phyloP scores from a whole-genome alignment of 148 eudicot species.

The Rhododendron griersonianum region DNA sequence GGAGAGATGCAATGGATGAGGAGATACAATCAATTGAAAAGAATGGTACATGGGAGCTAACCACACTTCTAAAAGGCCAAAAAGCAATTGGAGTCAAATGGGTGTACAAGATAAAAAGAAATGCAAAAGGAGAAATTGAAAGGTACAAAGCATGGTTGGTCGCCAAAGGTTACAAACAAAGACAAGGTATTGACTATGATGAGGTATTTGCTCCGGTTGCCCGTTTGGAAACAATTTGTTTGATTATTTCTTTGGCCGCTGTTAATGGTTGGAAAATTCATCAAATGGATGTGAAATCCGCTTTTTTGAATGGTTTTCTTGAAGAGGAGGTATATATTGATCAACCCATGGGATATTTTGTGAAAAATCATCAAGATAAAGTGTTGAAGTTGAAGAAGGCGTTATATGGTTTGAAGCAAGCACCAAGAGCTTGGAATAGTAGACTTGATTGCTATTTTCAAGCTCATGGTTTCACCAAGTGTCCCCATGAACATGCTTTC shows the following conservation, averaged over 20 bases:
- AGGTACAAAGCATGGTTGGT: not conserved
- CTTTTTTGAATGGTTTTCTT: not conserved
- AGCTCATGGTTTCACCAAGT: not conserved
- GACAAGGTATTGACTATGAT: no score
- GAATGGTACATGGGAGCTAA: not conserved
- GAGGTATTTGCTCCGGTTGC: no score
- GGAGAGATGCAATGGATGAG: not conserved
- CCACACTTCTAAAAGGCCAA: not conserved
- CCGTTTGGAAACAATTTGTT: no score
- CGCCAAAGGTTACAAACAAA: no score
- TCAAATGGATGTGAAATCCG: no score
- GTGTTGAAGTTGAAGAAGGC: slow-evolving; percentile 2
- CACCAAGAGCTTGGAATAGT: not conserved
- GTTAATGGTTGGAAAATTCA: no score
- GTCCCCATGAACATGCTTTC: not conserved
- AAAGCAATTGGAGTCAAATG: not conserved
- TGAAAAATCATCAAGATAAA: slow-evolving; percentile 1
- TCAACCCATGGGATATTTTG: not conserved
- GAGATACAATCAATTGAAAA: not conserved
- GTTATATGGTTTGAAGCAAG: not conserved
- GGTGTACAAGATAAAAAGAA: no score
- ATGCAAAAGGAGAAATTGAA: not conserved
- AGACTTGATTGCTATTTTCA: not conserved
- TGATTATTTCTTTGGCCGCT: no score
- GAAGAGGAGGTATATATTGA: not conserved